phyloP scores from a whole-genome alignment of 2,329 filamentous ascomycete genomes.

The Cladobotryum protrusum region DNA sequence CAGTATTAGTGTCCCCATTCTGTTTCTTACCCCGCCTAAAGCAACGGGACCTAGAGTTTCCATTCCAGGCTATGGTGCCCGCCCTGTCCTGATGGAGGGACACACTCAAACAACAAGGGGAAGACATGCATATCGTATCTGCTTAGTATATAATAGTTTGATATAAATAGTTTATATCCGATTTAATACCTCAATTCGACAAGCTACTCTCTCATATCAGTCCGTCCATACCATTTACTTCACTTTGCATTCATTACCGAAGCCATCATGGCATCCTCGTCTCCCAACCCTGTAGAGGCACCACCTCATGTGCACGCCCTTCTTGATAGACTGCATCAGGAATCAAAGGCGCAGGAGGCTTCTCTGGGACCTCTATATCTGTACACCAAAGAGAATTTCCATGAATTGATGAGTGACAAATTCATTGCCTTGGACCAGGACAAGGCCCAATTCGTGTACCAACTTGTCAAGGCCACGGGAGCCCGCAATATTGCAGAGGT shows the following conservation, averaged over 20 bases:
- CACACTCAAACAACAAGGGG: too few species aligned
- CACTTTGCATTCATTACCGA: not conserved
- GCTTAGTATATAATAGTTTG: too few species aligned
- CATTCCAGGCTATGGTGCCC: too few species aligned
- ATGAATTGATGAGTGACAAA: conserved; percentile 42
- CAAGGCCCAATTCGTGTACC: conserved; percentile 52
- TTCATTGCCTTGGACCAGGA: conserved; percentile 55
- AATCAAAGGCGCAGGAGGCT: conserved; percentile 21
- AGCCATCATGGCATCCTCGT: not conserved
- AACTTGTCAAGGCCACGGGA: conserved; percentile 40
- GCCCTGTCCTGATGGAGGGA: too few species aligned
- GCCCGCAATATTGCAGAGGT: conserved; percentile 52
- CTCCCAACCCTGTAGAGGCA: not conserved
- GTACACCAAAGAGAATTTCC: not conserved
- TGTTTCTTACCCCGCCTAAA: too few species aligned
- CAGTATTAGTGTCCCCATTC: too few species aligned
- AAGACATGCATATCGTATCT: too few species aligned
- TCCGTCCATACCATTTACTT: too few species aligned
- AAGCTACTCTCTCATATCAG: too few species aligned
- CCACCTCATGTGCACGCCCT: conserved; percentile 10
- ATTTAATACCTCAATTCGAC: too few species aligned
- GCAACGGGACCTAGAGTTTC: too few species aligned
- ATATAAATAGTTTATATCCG: too few species aligned
- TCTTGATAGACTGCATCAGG: conserved; percentile 21
- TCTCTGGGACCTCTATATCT: conserved; percentile 4